A percentile compares a stretch with the other conserved stretches of the same genome.
These are phyloP conservation scores for Xylariales sp. DNA, from an alignment of 2,329 filamentous ascomycete species.

Conservation along the genomic window DNA sequence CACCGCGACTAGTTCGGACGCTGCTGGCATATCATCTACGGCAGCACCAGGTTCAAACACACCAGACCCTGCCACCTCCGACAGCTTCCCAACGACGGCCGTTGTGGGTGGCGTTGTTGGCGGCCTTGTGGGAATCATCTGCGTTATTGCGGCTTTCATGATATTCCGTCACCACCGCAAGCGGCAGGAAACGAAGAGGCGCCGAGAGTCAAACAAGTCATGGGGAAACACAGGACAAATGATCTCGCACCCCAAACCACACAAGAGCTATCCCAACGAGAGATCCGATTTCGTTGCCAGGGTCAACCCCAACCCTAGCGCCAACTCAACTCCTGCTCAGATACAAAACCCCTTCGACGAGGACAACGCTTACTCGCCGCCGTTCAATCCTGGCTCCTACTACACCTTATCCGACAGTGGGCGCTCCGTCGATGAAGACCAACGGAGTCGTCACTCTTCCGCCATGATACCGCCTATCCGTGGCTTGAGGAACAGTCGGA, in stretches of 20 bases:
- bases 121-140: constrained; percentile 16
- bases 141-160: constrained; percentile 14
- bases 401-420: neutral
- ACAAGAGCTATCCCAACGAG: constrained; percentile 19
- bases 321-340: neutral
- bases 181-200: constrained; percentile 10
- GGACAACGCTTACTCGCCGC: neutral
- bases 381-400: neutral
- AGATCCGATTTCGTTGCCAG: constrained; percentile 25
- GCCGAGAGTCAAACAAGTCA: constrained; percentile 16
- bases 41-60: neutral
- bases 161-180: constrained; percentile 17
- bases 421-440: constrained; percentile 9
- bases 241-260: constrained; percentile 24
- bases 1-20: neutral
- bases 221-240: too few relatives aligned
- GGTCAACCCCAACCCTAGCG: constrained; percentile 15
- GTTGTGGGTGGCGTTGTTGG: constrained; percentile 16
- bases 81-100: neutral
- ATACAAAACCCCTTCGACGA: neutral
- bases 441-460: constrained; percentile 23
- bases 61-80: neutral
- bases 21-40: neutral
- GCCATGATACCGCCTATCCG: constrained; percentile 21
- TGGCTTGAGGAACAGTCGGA: constrained; percentile 16